Percentiles rank a stretch among this genome's conserved stretches.
These are phyloP conservation scores for Elaeagnus macrophylla DNA, from an alignment of 306 rosid species.

Conservation along the genomic window DNA sequence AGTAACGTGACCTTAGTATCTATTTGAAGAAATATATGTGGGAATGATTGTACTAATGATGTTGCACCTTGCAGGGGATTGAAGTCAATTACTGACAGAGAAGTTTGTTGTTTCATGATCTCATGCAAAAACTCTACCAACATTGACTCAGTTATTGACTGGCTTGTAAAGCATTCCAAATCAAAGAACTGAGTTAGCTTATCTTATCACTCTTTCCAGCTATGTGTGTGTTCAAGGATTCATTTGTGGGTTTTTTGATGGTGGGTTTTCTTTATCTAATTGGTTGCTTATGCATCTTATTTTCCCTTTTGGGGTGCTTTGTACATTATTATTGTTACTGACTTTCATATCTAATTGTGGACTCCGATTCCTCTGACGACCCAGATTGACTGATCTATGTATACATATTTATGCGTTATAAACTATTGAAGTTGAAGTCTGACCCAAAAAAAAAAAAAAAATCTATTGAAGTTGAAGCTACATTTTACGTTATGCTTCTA, in stretches of 20 bases:
- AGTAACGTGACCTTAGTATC: no score
- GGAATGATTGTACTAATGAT: no score
- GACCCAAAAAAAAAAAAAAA: no score
- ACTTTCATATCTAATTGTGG: no score
- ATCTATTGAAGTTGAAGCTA: no score
- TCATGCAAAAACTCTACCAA: constrained; percentile 93
- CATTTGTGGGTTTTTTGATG: constrained; percentile 33
- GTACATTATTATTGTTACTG: not conserved
- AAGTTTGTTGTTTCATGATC: constrained; percentile 94
- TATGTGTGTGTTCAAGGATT: constrained; percentile 24
- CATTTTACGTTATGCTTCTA: no score
- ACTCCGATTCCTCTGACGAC: no score
- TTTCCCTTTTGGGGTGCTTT: not conserved
- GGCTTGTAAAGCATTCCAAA: constrained; percentile 96
- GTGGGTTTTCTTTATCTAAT: constrained; percentile 32
- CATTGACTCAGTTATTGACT: constrained; percentile 77
- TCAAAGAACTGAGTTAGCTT: constrained; percentile 54
- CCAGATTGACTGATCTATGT: no score
- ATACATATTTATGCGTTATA: no score
- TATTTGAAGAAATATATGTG: not conserved
- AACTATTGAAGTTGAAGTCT: no score
- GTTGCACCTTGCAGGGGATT: constrained; percentile 41
- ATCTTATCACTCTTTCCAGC: constrained; percentile 15
- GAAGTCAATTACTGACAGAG: constrained; percentile 47
- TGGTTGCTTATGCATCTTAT: no score